Evolutionary conservation across 306 rosid species (phyloP), one percentile per base, ranked within the genome.

Genomic region (Pyrus bretschneideri): DNA sequence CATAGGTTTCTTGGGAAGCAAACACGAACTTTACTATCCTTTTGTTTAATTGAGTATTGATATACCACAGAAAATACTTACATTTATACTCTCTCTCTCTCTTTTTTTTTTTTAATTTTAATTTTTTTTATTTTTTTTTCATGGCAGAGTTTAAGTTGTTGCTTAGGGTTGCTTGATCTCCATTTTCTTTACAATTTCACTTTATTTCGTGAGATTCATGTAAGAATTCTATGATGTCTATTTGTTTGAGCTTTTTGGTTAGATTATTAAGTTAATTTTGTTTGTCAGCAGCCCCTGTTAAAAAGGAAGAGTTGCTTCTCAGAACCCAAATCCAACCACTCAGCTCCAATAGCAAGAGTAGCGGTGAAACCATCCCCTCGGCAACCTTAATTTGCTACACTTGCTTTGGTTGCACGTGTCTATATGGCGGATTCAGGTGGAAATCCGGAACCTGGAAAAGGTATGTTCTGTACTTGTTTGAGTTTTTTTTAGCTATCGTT

Each of bases 371-470:
- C 4, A 3, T 19, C 29, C 1, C 13, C 51, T 49, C 1, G 44
- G 27, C 11, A 18, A 5, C 60, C 66, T 23, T 52, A 9, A 30
- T 19, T 52, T 71, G 75, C 31, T 71, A 60, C 25, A 19, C 46
- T 57, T 58, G 67, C 14, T 58, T 30, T 31, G 31, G 30, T 55
- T 67, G 23, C 73, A 46, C 46, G 61, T 17, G 29, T 61, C 67
- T 13, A 45, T 9, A 86, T 87, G 88, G 67, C 73, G 14, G 88
- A 84, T 71, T 76, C 83, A 0, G 77, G 79, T 66, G 86, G 73
- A 69, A 81, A 77, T 73, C 75, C 44, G 6, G 81, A 74, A 52
- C 54, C 88, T 52, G 90, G 82, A 67, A 81, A 87, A 77, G 86
- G 86, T 84, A 66, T 31, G 12, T 7, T 33, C 15, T 1, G 49